Evolutionary conservation across 225 moss, liverwort and hornwort genomes (phyloP), one percentile per base, ranked within the genome.

Genomic region (Lunularia cruciata): DNA sequence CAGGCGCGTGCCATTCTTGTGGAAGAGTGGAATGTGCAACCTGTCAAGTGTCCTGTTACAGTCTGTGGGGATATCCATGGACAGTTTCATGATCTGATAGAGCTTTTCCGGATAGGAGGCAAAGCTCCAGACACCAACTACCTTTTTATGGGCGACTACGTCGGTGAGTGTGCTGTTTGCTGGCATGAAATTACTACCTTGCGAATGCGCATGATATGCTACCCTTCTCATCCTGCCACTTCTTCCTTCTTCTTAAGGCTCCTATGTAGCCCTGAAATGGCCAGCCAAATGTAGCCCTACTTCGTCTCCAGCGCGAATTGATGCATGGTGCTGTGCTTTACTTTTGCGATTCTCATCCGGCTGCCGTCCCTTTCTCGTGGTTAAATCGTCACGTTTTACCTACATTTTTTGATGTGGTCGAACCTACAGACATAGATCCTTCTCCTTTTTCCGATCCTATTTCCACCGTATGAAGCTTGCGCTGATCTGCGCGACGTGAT

Each of bases 1-100:
- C 83, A 84, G 57, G 83, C 83, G 67, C 76, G 79, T 39, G 74
- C 77, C 63, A 84, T 84, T 74, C 79, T 84, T 60, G 83, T 84
- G 51, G 83, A 84, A 70, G 83, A 84, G 67, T 84, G 83, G 83
- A 84, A 84, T 79, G 83, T 84, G 62, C 83, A 84, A 56, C 80
- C 83, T 27, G 83, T 84, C 67, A 84, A 80, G 71, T 84, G 83
- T 69, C 83, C 83, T 25, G 83, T 84, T 20, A 81, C 82, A 3
- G 82, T 83, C 46, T 83, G 82, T 60, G 82, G 82, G 33, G 82
- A 83, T 69, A 83, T 83, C 67, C 82, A 83, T 75, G 82, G 82
- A 47, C 82, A 83, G 82, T 83, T 83, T 67, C 82, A 83, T 68
- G 82, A 83, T 78, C 82, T 83, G 42, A 83, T 83, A 71, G 82